Percentiles rank a stretch among this genome's conserved stretches.
Conservation (phyloP, 345 rosid genomes). For the Heritiera littoralis region DNA sequence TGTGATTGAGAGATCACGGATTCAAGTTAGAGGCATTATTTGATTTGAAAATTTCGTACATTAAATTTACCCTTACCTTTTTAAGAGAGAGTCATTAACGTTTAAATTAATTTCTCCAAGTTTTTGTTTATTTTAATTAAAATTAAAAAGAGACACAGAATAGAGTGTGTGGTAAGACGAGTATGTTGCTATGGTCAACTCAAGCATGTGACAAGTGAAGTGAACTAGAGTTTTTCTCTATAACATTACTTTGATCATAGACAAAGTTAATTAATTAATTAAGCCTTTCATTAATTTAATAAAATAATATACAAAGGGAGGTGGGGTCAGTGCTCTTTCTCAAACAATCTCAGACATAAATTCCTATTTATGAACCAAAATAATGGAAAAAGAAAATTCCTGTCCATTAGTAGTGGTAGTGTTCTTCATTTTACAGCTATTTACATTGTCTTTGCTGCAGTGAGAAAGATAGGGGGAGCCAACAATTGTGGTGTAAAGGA, state of each 20-base stretch:
- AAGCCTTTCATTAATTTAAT: too few species aligned
- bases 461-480: too few species aligned
- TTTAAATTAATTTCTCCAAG: neutral
- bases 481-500: neutral
- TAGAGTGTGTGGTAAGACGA: constrained; percentile 17
- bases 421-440: neutral
- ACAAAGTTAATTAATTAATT: too few species aligned
- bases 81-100: too few species aligned
- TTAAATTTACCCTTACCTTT: too few species aligned
- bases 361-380: constrained; percentile 14
- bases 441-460: neutral
- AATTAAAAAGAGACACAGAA: neutral
- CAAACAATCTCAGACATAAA: constrained; percentile 32
- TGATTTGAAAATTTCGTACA: too few species aligned
- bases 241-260: neutral
- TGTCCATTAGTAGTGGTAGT: neutral
- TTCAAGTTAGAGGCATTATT: too few species aligned
- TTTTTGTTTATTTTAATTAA: neutral
- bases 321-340: constrained; percentile 30
- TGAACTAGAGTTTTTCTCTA: constrained; percentile 24
- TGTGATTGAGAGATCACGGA: too few species aligned
- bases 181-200: constrained; percentile 45
- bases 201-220: constrained; percentile 45
- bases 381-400: neutral
- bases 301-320: too few species aligned